Evolutionary conservation across 352 stramenopile species (phyloP).

Genomic region (Phytophthora ramorum): DNA sequence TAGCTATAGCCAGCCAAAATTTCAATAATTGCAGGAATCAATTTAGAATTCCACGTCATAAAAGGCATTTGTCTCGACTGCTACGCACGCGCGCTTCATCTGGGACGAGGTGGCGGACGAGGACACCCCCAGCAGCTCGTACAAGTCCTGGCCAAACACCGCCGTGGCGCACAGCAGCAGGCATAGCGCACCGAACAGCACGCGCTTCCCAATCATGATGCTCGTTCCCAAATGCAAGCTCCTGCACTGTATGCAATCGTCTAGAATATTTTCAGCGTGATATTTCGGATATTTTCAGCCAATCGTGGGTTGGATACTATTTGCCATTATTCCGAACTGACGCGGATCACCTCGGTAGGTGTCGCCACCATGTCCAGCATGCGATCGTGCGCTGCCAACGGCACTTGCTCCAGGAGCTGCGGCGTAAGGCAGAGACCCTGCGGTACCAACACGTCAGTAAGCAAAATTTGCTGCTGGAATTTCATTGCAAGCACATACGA

Average conservation of each 20-base stretch:
- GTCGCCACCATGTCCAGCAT: constrained; percentile 77
- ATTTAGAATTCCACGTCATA: not conserved
- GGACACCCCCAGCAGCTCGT: constrained; percentile 71
- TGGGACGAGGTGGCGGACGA: constrained; percentile 56
- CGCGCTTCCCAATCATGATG: constrained; percentile 29
- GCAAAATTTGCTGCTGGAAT: not conserved
- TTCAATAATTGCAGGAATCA: constrained; percentile 1
- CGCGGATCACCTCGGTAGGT: constrained; percentile 57
- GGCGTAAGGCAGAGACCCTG: constrained; percentile 72
- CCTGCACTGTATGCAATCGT: not conserved
- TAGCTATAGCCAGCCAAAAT: constrained; percentile 55
- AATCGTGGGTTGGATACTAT: constrained; percentile 15
- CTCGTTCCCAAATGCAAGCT: constrained; percentile 17
- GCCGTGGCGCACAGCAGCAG: constrained; percentile 47
- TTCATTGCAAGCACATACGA: constrained; percentile 52
- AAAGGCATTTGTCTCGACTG: not conserved
- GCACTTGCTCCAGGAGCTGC: constrained; percentile 73
- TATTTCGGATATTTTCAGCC: constrained; percentile 3
- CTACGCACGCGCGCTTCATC: constrained; percentile 77
- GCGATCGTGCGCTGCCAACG: constrained; percentile 65
- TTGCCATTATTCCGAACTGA: constrained; percentile 21
- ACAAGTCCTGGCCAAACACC: constrained; percentile 64
- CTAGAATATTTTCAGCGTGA: too few relatives aligned
- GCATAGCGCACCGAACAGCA: constrained; percentile 47
- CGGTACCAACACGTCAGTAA: constrained; percentile 3